phyloP scores from a whole-genome alignment of 140 eudicot species.

The Anethum foeniculum region DNA sequence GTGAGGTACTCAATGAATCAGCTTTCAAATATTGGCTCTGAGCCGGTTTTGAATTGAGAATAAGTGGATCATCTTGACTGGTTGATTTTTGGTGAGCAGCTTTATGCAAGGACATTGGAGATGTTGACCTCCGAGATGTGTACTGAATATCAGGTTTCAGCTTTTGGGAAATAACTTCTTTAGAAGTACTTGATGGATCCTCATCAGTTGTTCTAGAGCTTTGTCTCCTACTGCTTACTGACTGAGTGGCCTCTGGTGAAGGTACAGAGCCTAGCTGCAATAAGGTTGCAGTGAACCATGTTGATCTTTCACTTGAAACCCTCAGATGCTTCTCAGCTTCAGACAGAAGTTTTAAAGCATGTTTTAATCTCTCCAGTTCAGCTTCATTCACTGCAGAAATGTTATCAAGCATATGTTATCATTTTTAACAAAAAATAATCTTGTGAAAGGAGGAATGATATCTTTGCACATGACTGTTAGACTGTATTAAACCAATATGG shows the following conservation, averaged over 20 bases:
- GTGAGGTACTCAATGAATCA: constrained; percentile 20
- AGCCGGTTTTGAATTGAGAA: constrained; percentile 19
- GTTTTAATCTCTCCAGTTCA: constrained; percentile 72
- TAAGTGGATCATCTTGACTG: constrained; percentile 34
- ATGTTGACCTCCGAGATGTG: constrained; percentile 39
- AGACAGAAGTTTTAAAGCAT: constrained; percentile 80
- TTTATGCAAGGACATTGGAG: constrained; percentile 34
- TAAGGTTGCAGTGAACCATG: constrained; percentile 92
- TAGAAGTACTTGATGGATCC: constrained; percentile 50
- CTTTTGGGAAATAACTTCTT: constrained; percentile 41
- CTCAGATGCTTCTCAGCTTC: constrained; percentile 91
- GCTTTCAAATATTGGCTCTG: constrained; percentile 30
- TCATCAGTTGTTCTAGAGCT: constrained; percentile 73
- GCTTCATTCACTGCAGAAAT: constrained; percentile 52
- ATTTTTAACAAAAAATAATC: constrained; percentile 11
- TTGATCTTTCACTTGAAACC: constrained; percentile 80
- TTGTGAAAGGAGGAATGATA: background rate
- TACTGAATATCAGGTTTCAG: constrained; percentile 38
- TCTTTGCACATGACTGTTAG: background rate
- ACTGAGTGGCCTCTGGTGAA: constrained; percentile 63
- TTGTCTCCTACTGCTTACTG: constrained; percentile 70
- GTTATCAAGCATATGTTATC: constrained; percentile 4
- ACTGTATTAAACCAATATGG: background rate
- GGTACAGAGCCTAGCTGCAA: constrained; percentile 76
- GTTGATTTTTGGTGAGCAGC: constrained; percentile 27